Evolutionary conservation across 2,329 filamentous ascomycete species (phyloP).

Genomic region (Pseudogymnoascus pannorum): DNA sequence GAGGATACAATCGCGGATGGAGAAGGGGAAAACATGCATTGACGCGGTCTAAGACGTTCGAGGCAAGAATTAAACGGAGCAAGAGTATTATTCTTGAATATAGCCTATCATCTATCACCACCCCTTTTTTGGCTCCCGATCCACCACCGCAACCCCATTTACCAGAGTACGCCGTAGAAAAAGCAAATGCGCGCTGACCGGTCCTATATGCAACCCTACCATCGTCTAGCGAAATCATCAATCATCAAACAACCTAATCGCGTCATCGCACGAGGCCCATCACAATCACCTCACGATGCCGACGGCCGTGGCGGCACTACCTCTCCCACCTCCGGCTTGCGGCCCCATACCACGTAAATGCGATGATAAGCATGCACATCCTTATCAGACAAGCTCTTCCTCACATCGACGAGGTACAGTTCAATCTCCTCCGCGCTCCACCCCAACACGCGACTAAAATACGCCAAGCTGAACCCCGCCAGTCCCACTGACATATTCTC

Average conservation of each 20-base stretch:
- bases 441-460: conserved; percentile 21
- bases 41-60: neutral
- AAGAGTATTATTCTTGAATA: neutral
- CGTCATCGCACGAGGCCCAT: neutral
- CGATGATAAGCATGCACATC: conserved; percentile 25
- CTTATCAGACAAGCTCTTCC: conserved; percentile 20
- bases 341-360: conserved; percentile 25
- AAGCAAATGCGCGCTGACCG: conserved; percentile 2
- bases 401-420: conserved; percentile 19
- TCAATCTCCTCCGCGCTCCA: conserved; percentile 28
- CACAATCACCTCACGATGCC: neutral
- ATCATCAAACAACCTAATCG: neutral
- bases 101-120: neutral
- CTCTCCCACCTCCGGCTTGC: conserved; percentile 15
- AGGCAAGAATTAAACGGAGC: neutral
- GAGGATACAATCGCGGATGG: neutral
- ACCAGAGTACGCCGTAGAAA: neutral
- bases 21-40: neutral
- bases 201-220: conserved; percentile 5
- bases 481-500: conserved; percentile 23
- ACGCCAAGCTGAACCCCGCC: conserved; percentile 22
- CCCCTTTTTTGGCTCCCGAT: neutral
- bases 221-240: conserved; percentile 2
- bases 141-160: neutral
- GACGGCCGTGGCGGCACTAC: neutral